Conservation (phyloP, 2,329 filamentous ascomycete species). For the Chaetomium strumarium region DNA sequence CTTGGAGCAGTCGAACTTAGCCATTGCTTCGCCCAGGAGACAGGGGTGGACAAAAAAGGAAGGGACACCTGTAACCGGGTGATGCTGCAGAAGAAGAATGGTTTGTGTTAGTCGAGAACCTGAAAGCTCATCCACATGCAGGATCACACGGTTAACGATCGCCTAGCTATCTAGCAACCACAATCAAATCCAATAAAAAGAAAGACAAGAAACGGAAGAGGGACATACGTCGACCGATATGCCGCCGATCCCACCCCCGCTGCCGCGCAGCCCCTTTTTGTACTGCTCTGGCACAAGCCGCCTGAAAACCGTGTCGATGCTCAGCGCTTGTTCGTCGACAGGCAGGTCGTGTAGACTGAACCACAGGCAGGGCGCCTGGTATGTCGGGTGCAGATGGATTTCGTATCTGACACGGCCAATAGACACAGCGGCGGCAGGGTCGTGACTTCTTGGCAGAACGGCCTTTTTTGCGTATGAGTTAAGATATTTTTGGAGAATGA, state of each 20-base stretch:
- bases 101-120: constrained; percentile 38
- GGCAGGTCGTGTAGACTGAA: constrained; percentile 60
- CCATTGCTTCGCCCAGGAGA: constrained; percentile 76
- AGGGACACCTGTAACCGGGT: constrained; percentile 72
- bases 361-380: constrained; percentile 70
- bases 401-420: constrained; percentile 57
- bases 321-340: constrained; percentile 49
- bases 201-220: constrained; percentile 24
- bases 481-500: not conserved
- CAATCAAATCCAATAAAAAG: constrained; percentile 12
- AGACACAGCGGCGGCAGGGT: constrained; percentile 20
- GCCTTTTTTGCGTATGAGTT: constrained; percentile 11
- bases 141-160: constrained; percentile 27
- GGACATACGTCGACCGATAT: constrained; percentile 68
- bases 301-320: constrained; percentile 64
- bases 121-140: constrained; percentile 10
- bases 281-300: constrained; percentile 63
- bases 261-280: constrained; percentile 51
- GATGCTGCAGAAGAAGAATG: constrained; percentile 54
- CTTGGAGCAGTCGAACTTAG: constrained; percentile 53
- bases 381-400: constrained; percentile 68
- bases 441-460: constrained; percentile 9
- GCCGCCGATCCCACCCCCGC: constrained; percentile 60
- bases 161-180: constrained; percentile 1
- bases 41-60: constrained; percentile 93